Evolutionary conservation across 2,329 filamentous ascomycete genomes (phyloP).

Genomic region (Penicillium sp.): DNA sequence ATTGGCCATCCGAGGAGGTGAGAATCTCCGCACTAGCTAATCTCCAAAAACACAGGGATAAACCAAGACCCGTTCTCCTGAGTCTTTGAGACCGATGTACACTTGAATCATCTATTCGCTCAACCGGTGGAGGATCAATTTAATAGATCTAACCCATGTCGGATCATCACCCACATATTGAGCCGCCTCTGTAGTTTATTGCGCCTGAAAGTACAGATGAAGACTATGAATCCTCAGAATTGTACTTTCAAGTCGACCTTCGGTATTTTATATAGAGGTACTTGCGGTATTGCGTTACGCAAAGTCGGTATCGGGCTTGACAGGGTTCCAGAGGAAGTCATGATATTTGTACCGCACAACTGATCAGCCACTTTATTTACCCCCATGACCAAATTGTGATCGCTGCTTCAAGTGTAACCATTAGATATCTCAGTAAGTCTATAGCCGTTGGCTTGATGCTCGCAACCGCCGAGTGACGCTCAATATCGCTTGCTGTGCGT

Average conservation of each 20-base stretch:
- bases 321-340: neutral
- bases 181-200: neutral
- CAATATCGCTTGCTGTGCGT: slow-evolving; percentile 7
- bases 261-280: neutral
- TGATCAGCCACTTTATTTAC: neutral
- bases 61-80: neutral
- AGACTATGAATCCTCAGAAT: too few species aligned
- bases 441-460: slow-evolving; percentile 2
- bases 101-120: neutral
- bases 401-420: neutral
- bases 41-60: neutral
- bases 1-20: neutral
- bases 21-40: neutral
- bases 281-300: neutral
- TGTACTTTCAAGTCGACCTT: too few species aligned
- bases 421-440: neutral
- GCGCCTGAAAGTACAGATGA: neutral
- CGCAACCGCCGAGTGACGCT: slow-evolving; percentile 9
- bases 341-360: neutral
- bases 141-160: neutral
- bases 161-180: neutral
- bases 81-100: neutral
- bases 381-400: neutral
- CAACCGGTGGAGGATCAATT: neutral
- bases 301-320: neutral